phyloP scores from a whole-genome alignment of 2,329 filamentous ascomycete species.

The Bipolaris gigantea region DNA sequence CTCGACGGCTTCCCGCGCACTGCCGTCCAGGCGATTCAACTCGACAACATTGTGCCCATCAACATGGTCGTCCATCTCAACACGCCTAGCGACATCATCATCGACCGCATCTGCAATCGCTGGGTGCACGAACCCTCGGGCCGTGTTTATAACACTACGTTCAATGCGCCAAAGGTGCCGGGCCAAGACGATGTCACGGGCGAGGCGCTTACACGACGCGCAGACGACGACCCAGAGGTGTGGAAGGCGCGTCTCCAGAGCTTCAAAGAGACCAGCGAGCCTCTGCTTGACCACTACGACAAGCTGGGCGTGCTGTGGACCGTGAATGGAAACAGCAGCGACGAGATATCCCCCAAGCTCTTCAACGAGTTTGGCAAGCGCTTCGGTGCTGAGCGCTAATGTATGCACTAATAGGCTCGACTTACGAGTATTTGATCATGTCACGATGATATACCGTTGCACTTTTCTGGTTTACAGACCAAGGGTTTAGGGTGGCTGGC shows the following conservation, averaged over 20 bases:
- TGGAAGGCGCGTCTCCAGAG: conserved; percentile 79
- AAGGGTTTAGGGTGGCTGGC: neutral
- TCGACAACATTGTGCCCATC: conserved; percentile 85
- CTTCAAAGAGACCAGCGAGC: conserved; percentile 84
- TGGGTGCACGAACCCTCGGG: conserved; percentile 94
- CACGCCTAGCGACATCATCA: conserved; percentile 83
- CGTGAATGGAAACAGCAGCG: conserved; percentile 83
- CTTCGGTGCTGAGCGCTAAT: conserved; percentile 56
- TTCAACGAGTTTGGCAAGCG: conserved; percentile 78
- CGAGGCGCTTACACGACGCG: conserved; percentile 76
- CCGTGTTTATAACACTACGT: conserved; percentile 91
- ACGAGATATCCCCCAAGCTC: conserved; percentile 93
- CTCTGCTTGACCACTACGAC: conserved; percentile 86
- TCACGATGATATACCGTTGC: conserved; percentile 5
- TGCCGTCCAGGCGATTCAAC: conserved; percentile 72
- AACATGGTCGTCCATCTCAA: conserved; percentile 88
- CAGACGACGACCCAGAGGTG: conserved; percentile 84
- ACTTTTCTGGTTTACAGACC: neutral
- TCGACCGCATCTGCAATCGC: conserved; percentile 85
- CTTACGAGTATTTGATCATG: conserved; percentile 8
- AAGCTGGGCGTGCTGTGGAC: conserved; percentile 81
- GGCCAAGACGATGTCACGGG: conserved; percentile 91
- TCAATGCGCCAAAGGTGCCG: conserved; percentile 78
- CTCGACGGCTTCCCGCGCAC: conserved; percentile 96
- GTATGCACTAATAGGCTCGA: neutral